Conservation (phyloP, 495 filamentous ascomycete species). For the Choiromyces venosus region DNA sequence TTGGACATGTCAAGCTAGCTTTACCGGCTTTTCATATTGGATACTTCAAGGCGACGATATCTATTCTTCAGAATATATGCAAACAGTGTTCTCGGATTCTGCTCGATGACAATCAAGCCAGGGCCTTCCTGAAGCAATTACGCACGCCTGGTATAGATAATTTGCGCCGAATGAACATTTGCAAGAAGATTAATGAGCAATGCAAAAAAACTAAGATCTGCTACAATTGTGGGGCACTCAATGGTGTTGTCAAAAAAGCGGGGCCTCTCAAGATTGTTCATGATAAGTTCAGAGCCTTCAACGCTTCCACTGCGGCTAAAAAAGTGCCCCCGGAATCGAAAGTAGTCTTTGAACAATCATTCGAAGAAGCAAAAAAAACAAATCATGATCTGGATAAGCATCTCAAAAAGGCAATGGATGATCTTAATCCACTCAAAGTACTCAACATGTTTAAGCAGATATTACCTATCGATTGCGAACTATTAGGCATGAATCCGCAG, state of each 20-base stretch:
- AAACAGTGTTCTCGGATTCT: conserved; percentile 77
- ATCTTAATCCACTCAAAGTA: conserved; percentile 82
- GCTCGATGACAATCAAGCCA: conserved; percentile 67
- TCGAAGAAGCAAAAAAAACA: conserved; percentile 64
- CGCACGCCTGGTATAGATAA: conserved; percentile 81
- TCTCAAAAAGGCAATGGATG: conserved; percentile 83
- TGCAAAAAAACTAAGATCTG: conserved; percentile 80
- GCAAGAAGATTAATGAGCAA: conserved; percentile 79
- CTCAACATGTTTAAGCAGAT: conserved; percentile 87
- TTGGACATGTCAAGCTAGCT: conserved; percentile 82
- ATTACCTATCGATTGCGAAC: conserved; percentile 76
- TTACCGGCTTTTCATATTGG: conserved; percentile 92
- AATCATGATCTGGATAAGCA: conserved; percentile 84
- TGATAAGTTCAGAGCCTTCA: conserved; percentile 82
- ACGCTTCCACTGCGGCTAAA: conserved; percentile 73
- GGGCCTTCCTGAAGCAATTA: conserved; percentile 67
- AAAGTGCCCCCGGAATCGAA: conserved; percentile 76
- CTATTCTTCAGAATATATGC: conserved; percentile 87
- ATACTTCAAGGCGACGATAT: conserved; percentile 84
- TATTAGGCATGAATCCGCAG: conserved; percentile 77
- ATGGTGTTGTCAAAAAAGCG: conserved; percentile 83
- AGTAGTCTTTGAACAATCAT: conserved; percentile 74
- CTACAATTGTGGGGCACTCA: conserved; percentile 66
- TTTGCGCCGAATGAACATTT: conserved; percentile 66
- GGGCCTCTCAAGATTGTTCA: conserved; percentile 87